These are phyloP conservation scores for Cunninghamia lanceolata DNA, from an alignment of 75 land plant species.

Conservation along the genomic window DNA sequence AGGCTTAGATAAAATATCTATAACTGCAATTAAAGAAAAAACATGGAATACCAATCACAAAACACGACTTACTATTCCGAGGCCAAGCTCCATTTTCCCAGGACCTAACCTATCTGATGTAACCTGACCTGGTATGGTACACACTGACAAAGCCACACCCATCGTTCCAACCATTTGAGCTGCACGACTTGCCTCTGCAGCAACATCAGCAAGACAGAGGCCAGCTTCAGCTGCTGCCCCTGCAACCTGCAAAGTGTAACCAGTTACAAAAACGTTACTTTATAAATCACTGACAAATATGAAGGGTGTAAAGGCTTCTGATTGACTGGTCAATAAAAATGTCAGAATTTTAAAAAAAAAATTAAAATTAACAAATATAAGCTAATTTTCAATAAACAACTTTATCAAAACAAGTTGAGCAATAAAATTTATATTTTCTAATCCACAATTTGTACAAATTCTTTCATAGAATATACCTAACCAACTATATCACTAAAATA, in stretches of 20 bases:
- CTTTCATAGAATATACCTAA: not conserved
- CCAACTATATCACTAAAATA: not conserved
- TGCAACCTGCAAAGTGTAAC: slow-evolving; percentile 63
- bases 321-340: not conserved
- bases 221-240: slow-evolving; percentile 96
- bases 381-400: not conserved
- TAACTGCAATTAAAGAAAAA: not conserved
- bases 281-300: not conserved
- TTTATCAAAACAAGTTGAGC: not conserved
- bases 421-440: not conserved
- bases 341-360: not conserved
- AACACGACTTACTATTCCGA: slow-evolving; percentile 84
- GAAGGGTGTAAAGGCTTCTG: not conserved
- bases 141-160: slow-evolving; percentile 94
- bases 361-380: not conserved
- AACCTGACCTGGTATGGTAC: slow-evolving; percentile 90
- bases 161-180: slow-evolving; percentile 90
- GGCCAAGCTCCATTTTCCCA: slow-evolving; percentile 96
- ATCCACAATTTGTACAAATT: not conserved
- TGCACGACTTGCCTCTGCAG: slow-evolving; percentile 85
- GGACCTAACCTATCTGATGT: slow-evolving; percentile 84
- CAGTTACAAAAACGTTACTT: not conserved
- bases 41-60: not conserved
- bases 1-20: not conserved
- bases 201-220: slow-evolving; percentile 72